These are phyloP conservation scores for Bruguiera sexangula DNA, from an alignment of 345 rosid genomes.

Conservation along the genomic window DNA sequence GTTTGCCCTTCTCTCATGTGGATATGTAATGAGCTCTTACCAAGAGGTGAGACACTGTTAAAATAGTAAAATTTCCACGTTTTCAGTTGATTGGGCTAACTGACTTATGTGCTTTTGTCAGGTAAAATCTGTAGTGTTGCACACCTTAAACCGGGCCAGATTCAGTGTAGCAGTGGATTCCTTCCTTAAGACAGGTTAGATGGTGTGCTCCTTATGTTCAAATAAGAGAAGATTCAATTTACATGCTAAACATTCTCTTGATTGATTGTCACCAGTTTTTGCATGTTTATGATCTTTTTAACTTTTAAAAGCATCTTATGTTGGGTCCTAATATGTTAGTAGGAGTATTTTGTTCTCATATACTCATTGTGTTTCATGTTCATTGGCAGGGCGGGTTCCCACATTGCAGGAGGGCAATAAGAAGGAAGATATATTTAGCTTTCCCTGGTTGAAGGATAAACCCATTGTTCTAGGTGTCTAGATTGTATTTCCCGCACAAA, in stretches of 20 bases:
- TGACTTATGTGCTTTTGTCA: constrained; percentile 23
- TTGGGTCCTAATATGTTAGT: no score
- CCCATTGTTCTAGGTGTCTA: constrained; percentile 72
- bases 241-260: background rate
- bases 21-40: constrained; percentile 91
- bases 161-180: constrained; percentile 96
- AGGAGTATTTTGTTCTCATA: constrained; percentile 3
- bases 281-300: no score
- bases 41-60: constrained; percentile 60
- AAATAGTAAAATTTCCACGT: no score
- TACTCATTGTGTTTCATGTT: constrained; percentile 18
- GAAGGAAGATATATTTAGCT: constrained; percentile 63
- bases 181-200: constrained; percentile 81
- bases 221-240: background rate
- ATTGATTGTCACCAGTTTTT: background rate
- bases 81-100: background rate
- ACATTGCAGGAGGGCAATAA: constrained; percentile 78
- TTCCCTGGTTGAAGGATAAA: constrained; percentile 84
- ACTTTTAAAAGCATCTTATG: no score
- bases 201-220: constrained; percentile 10
- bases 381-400: constrained; percentile 74
- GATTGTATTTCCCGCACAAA: no score
- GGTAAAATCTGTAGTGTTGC: constrained; percentile 94
- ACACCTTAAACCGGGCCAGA: constrained; percentile 86
- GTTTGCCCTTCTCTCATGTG: constrained; percentile 88